Conservation (phyloP, 257 asterid genomes). For the Gynochthodes officinalis region DNA sequence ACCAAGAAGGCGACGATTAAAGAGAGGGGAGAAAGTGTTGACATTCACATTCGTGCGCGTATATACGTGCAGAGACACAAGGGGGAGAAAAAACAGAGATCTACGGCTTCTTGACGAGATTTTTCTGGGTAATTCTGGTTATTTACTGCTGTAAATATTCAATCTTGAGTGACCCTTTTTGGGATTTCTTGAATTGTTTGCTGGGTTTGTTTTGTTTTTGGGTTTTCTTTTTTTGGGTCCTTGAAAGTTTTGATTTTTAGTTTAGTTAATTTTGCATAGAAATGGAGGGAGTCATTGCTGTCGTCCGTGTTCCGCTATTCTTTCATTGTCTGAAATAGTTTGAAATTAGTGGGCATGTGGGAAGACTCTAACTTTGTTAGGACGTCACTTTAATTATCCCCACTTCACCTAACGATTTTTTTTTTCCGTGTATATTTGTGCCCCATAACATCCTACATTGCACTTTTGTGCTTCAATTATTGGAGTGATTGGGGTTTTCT, state of each 20-base stretch:
- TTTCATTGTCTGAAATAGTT: conserved; percentile 19
- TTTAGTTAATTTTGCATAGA: conserved; percentile 6
- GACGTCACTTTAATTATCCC: conserved; percentile 49
- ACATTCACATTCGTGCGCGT: conserved; percentile 21
- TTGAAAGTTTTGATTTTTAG: conserved; percentile 5
- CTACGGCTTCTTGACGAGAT: conserved; percentile 28
- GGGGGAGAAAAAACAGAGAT: conserved; percentile 26
- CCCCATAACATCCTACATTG: conserved; percentile 26
- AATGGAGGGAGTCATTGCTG: conserved; percentile 11
- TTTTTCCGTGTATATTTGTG: conserved; percentile 20
- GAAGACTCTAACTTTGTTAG: conserved; percentile 44
- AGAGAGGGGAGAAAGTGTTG: conserved; percentile 17
- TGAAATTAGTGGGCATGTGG: conserved; percentile 15
- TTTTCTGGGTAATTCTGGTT: conserved; percentile 15
- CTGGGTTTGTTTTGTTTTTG: not conserved
- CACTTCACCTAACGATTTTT: conserved; percentile 59
- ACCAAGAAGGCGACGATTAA: conserved; percentile 7
- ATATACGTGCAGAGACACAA: not conserved
- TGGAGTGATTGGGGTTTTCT: not conserved
- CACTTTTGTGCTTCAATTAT: conserved; percentile 1
- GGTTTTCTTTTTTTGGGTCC: not conserved
- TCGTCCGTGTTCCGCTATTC: conserved; percentile 9
- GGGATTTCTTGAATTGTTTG: not conserved
- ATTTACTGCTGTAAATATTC: conserved; percentile 28
- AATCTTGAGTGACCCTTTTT: conserved; percentile 13